These are phyloP conservation scores for Penicillium sp. DNA, from an alignment of 2,329 filamentous ascomycete species.

Conservation along the genomic window DNA sequence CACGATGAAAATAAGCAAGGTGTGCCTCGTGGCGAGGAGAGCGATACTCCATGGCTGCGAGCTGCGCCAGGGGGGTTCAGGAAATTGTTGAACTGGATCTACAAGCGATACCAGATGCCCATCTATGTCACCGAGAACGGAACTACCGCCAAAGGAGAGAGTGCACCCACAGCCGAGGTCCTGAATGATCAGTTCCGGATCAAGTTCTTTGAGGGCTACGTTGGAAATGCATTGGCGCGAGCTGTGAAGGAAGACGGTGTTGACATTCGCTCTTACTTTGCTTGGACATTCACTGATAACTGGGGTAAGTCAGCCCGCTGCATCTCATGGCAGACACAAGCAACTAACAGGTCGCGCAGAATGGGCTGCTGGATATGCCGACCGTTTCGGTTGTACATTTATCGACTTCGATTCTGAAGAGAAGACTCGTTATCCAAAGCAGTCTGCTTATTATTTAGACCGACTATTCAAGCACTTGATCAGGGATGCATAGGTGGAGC, in stretches of 20 bases:
- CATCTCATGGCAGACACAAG: background rate
- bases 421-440: slow-evolving; percentile 70
- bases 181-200: slow-evolving; percentile 76
- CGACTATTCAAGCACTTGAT: slow-evolving; percentile 69
- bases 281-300: slow-evolving; percentile 75
- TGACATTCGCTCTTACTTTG: slow-evolving; percentile 74
- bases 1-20: slow-evolving; percentile 68
- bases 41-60: slow-evolving; percentile 74
- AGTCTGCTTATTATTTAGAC: slow-evolving; percentile 71
- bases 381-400: slow-evolving; percentile 74
- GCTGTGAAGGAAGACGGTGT: slow-evolving; percentile 64
- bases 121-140: slow-evolving; percentile 86
- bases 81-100: slow-evolving; percentile 71
- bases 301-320: slow-evolving; percentile 47
- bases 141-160: slow-evolving; percentile 76
- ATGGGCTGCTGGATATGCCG: slow-evolving; percentile 81
- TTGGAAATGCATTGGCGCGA: slow-evolving; percentile 66
- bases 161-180: slow-evolving; percentile 67
- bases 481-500: background rate
- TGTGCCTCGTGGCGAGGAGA: slow-evolving; percentile 73
- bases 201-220: slow-evolving; percentile 73
- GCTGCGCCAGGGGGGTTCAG: slow-evolving; percentile 73
- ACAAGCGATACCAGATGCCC: slow-evolving; percentile 69
- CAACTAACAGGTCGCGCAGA: slow-evolving; percentile 44
- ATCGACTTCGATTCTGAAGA: slow-evolving; percentile 76